These are phyloP conservation scores for Cardiospermum halicacabum DNA, from an alignment of 345 rosid species.

Conservation along the genomic window DNA sequence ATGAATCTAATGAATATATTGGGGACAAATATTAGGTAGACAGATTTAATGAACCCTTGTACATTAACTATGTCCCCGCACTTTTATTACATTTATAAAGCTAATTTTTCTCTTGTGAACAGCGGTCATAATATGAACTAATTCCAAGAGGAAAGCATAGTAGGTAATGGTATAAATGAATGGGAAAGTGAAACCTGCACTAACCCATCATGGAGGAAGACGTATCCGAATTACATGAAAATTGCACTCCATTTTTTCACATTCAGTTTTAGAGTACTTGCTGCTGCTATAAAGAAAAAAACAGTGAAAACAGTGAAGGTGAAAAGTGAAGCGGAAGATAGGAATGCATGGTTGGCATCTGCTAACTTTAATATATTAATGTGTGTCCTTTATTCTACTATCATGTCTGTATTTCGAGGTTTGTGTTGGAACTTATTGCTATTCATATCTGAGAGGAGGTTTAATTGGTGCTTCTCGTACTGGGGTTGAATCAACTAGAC, in stretches of 20 bases:
- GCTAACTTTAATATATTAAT: background rate
- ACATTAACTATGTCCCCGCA: slow-evolving; percentile 17
- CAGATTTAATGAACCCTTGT: slow-evolving; percentile 12
- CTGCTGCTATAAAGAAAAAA: background rate
- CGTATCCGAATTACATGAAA: too few species aligned
- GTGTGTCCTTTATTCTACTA: slow-evolving; percentile 1
- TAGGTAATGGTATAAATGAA: too few species aligned
- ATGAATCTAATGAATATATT: background rate
- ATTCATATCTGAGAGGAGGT: background rate
- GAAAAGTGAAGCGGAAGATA: background rate
- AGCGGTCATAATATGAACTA: too few species aligned
- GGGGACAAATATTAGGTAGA: slow-evolving; percentile 7
- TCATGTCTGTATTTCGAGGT: background rate
- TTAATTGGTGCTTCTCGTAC: background rate
- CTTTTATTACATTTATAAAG: too few species aligned
- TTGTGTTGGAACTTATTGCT: background rate
- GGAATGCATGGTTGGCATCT: background rate
- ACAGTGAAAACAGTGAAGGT: background rate
- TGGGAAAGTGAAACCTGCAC: too few species aligned
- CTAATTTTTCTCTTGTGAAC: too few species aligned
- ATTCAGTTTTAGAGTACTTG: too few species aligned
- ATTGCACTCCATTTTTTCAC: too few species aligned
- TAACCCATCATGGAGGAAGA: too few species aligned
- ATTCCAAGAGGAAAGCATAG: too few species aligned
- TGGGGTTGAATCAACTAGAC: background rate